Evolutionary conservation across 2,329 filamentous ascomycete genomes (phyloP).

Genomic region (Aspergillus transmontanensis): DNA sequence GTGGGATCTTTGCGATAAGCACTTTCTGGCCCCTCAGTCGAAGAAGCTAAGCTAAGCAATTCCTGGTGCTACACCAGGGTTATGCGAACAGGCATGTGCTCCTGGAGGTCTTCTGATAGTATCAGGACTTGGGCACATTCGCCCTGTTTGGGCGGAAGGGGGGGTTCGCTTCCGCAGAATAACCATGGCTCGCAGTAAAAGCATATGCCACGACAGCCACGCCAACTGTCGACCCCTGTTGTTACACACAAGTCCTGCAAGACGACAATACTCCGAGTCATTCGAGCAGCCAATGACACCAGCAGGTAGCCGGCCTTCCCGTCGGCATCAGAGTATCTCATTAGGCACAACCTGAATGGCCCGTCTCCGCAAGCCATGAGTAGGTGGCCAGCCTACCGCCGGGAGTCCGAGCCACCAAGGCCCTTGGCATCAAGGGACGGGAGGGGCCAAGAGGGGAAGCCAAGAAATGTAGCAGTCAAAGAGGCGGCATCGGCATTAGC

Average conservation of each 20-base stretch:
- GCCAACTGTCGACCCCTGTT: background rate
- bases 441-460: conserved; percentile 1
- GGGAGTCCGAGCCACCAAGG: conserved; percentile 12
- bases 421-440: conserved; percentile 12
- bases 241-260: conserved; percentile 12
- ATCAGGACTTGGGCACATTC: conserved; percentile 1
- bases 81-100: conserved; percentile 13
- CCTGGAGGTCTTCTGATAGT: conserved; percentile 10
- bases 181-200: background rate
- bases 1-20: conserved; percentile 11
- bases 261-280: conserved; percentile 11
- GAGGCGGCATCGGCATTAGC: background rate
- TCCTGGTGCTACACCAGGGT: conserved; percentile 6
- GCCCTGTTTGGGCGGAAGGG: background rate
- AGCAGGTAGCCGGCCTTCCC: background rate
- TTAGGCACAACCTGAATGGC: background rate
- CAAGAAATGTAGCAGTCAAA: background rate
- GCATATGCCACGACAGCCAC: background rate
- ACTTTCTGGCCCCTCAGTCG: background rate
- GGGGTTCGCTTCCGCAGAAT: background rate
- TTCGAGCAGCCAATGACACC: background rate
- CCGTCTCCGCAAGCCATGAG: background rate
- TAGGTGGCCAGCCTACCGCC: conserved; percentile 11
- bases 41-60: conserved; percentile 4
- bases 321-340: conserved; percentile 1